Conservation (phyloP, 2,329 filamentous ascomycete genomes). For the Conoideocrella luteorostrata region DNA sequence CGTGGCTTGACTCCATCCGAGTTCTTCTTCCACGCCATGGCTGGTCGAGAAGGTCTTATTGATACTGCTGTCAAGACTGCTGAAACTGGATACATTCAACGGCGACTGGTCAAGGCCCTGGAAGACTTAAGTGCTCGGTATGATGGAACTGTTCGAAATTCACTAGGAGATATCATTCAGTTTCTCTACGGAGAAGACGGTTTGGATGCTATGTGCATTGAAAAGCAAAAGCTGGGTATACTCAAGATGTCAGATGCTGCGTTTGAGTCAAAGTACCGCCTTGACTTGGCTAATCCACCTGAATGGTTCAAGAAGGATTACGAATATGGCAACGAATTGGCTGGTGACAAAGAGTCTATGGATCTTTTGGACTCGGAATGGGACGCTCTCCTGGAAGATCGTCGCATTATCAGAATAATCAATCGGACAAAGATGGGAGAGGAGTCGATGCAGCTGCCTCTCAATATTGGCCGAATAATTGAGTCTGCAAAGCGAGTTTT, state of each 20-base stretch:
- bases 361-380: conserved; percentile 82
- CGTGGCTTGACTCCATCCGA: conserved; percentile 91
- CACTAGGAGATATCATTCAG: conserved; percentile 90
- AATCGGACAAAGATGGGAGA: conserved; percentile 66
- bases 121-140: conserved; percentile 98
- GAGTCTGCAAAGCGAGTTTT: conserved; percentile 87
- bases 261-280: conserved; percentile 74
- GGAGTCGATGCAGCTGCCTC: conserved; percentile 81
- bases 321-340: conserved; percentile 80
- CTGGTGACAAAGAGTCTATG: conserved; percentile 83
- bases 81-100: conserved; percentile 98
- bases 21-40: conserved; percentile 99
- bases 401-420: conserved; percentile 65
- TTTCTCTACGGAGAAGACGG: conserved; percentile 98
- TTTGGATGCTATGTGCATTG: conserved; percentile 86
- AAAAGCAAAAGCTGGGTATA: conserved; percentile 84
- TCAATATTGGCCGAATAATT: conserved; percentile 87
- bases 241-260: conserved; percentile 71
- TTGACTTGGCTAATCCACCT: conserved; percentile 58
- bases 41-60: conserved; percentile 98
- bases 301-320: conserved; percentile 55
- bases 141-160: conserved; percentile 95
- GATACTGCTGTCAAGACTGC: conserved; percentile 99
- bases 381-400: conserved; percentile 69
- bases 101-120: conserved; percentile 93